Evolutionary conservation across 306 rosid genomes (phyloP).

Genomic region (Myrica gale): DNA sequence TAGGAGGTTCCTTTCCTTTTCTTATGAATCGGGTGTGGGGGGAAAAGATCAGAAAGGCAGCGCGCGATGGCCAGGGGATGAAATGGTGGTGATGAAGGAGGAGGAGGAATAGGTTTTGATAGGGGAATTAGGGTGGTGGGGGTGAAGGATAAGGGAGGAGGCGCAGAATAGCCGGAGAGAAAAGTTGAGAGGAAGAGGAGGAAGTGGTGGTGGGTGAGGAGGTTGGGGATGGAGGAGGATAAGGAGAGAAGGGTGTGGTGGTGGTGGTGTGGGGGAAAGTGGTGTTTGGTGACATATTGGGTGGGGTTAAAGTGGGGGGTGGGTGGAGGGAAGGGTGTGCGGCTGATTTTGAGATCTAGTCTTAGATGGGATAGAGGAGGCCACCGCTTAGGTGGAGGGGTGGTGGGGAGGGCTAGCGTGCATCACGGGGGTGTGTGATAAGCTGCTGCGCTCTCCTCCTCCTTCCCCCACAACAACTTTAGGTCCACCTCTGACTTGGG

Average conservation of each 20-base stretch:
- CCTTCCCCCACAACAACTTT: background rate
- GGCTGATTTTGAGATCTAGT: constrained; percentile 73
- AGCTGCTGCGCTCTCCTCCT: constrained; percentile 22
- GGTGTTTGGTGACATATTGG: constrained; percentile 48
- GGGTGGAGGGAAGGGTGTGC: constrained; percentile 51
- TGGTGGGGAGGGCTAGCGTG: constrained; percentile 41
- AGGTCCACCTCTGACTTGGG: constrained; percentile 20
- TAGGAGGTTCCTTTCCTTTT: background rate
- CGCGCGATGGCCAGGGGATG: constrained; percentile 8
- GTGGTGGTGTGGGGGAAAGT: background rate
- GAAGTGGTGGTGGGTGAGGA: constrained; percentile 5
- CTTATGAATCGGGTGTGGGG: background rate
- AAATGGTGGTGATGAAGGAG: constrained; percentile 8
- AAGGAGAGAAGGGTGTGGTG: background rate
- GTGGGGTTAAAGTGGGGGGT: constrained; percentile 33
- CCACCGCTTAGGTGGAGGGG: constrained; percentile 76
- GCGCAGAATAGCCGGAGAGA: background rate
- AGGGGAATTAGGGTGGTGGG: background rate
- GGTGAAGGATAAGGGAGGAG: constrained; percentile 13
- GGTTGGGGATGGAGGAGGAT: constrained; percentile 8
- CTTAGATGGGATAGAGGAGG: constrained; percentile 52
- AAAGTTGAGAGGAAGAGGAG: background rate
- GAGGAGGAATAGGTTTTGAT: background rate
- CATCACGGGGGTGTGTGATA: constrained; percentile 32
- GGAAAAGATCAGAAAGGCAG: background rate